phyloP scores from a whole-genome alignment of 805 yeast genomes.

The Komagataella populi region DNA sequence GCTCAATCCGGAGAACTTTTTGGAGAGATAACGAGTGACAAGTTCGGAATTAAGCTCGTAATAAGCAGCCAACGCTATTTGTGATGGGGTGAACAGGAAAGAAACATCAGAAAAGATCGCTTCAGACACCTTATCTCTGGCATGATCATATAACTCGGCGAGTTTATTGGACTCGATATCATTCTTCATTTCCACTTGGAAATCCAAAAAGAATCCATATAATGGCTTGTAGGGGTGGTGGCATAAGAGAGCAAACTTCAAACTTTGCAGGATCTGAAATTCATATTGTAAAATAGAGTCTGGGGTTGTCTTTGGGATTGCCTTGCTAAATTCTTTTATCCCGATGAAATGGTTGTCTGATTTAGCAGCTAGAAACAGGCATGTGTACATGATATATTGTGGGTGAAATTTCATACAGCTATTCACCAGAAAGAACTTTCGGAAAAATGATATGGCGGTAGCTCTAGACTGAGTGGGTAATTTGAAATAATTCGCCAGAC shows the following conservation, averaged over 20 bases:
- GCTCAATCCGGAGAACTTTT: constrained; percentile 29
- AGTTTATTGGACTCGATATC: constrained; percentile 36
- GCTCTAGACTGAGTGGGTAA: constrained; percentile 84
- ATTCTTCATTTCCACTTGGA: constrained; percentile 46
- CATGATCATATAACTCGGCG: constrained; percentile 58
- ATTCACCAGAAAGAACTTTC: constrained; percentile 65
- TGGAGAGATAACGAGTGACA: constrained; percentile 51
- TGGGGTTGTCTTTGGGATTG: constrained; percentile 55
- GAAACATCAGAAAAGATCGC: constrained; percentile 65
- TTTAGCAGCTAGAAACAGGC: constrained; percentile 85
- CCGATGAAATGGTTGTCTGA: constrained; percentile 85
- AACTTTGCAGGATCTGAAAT: constrained; percentile 57
- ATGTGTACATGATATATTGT: constrained; percentile 62
- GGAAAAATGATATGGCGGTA: constrained; percentile 74
- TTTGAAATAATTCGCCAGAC: constrained; percentile 57
- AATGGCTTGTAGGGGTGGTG: constrained; percentile 85
- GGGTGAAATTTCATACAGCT: constrained; percentile 87
- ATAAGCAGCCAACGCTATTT: constrained; percentile 82
- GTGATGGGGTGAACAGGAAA: constrained; percentile 85
- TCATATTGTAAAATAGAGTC: constrained; percentile 65
- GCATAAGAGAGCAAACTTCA: constrained; percentile 67
- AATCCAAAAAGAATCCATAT: constrained; percentile 91
- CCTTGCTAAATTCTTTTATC: constrained; percentile 62
- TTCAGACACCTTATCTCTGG: constrained; percentile 51
- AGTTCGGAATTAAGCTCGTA: constrained; percentile 51